A percentile compares a stretch with the other conserved stretches of the same genome.
These are phyloP conservation scores for Juncus inflexus DNA, from an alignment of 176 grass and related monocot genomes.

Conservation along the genomic window DNA sequence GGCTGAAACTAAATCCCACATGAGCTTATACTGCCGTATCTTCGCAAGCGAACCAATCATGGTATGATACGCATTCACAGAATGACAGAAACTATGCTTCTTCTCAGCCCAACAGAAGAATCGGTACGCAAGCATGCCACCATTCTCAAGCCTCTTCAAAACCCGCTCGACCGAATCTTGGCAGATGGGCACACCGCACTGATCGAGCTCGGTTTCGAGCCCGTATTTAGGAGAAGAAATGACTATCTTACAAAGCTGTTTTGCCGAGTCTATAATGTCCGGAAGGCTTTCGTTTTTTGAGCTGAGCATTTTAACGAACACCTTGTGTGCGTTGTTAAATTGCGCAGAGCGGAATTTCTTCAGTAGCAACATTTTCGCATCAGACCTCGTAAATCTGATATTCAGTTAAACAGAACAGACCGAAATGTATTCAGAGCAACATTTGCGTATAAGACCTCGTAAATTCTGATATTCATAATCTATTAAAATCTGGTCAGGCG, in stretches of 20 bases:
- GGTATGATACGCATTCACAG: constrained; percentile 67
- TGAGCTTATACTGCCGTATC: constrained; percentile 86
- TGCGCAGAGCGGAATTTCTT: background rate
- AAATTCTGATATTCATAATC: too few species aligned
- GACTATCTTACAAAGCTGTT: constrained; percentile 56
- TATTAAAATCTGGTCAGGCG: too few species aligned
- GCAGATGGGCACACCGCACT: constrained; percentile 48
- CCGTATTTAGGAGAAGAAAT: constrained; percentile 39
- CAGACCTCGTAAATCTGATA: too few species aligned
- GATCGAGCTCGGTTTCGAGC: constrained; percentile 68
- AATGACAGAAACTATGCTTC: constrained; percentile 52
- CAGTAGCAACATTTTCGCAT: too few species aligned
- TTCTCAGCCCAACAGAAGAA: constrained; percentile 83
- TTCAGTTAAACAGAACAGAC: background rate
- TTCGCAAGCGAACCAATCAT: constrained; percentile 70
- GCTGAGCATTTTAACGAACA: constrained; percentile 72
- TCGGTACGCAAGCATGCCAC: constrained; percentile 77
- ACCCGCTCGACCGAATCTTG: constrained; percentile 52
- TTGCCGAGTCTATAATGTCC: constrained; percentile 28
- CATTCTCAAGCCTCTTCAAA: constrained; percentile 67
- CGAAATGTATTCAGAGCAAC: too few species aligned
- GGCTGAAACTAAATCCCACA: constrained; percentile 73
- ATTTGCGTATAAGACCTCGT: too few species aligned
- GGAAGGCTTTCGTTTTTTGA: constrained; percentile 6
- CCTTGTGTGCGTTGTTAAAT: constrained; percentile 34